Evolutionary conservation across 2,329 filamentous ascomycete species (phyloP).

Genomic region (Rhinocladiella similis): DNA sequence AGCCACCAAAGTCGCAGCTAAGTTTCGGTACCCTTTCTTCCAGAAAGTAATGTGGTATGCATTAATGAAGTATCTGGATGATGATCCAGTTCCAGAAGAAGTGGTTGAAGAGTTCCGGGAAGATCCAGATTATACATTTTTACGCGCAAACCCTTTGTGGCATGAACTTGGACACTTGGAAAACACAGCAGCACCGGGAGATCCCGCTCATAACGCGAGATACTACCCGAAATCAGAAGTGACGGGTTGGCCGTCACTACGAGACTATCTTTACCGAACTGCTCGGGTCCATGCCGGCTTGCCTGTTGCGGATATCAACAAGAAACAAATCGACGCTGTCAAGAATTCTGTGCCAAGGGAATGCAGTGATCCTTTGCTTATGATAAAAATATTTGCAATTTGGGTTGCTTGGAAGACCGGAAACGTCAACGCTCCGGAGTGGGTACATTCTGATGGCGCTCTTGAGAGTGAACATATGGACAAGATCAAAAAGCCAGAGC

Average conservation of each 20-base stretch:
- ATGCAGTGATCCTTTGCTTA: constrained; percentile 60
- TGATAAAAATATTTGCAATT: constrained; percentile 61
- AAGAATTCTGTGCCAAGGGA: constrained; percentile 64
- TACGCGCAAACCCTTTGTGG: constrained; percentile 57
- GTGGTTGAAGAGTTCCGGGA: constrained; percentile 57
- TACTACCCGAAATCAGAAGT: constrained; percentile 65
- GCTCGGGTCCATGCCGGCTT: constrained; percentile 62
- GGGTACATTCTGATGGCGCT: constrained; percentile 60
- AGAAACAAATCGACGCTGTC: constrained; percentile 60
- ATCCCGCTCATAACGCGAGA: constrained; percentile 57
- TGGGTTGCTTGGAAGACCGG: constrained; percentile 70
- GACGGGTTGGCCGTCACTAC: constrained; percentile 59
- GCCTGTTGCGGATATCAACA: constrained; percentile 59
- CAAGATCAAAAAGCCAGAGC: constrained; percentile 27
- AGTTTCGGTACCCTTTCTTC: constrained; percentile 68
- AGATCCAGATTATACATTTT: constrained; percentile 54
- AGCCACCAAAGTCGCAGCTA: constrained; percentile 63
- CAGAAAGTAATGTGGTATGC: constrained; percentile 69
- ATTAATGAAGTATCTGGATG: constrained; percentile 62
- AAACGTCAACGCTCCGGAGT: constrained; percentile 61
- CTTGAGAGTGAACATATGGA: constrained; percentile 34
- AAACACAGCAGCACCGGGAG: constrained; percentile 51
- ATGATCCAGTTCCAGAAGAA: constrained; percentile 61
- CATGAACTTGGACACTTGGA: constrained; percentile 58
- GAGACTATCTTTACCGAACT: constrained; percentile 62